Evolutionary conservation across 1,139 yeast species (phyloP).

Genomic region (Lodderomyces margitis): DNA sequence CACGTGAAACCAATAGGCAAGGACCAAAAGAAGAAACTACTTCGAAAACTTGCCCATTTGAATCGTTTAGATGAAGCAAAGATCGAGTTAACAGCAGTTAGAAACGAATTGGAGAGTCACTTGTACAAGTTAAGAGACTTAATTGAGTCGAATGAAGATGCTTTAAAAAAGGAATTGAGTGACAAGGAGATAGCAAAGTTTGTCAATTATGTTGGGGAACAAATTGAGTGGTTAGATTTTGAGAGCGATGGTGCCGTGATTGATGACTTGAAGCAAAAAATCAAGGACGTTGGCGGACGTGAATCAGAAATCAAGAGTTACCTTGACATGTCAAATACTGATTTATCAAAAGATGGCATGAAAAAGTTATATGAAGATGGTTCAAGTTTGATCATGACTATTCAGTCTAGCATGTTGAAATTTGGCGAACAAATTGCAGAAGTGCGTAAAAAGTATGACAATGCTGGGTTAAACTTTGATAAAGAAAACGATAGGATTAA

Average conservation of each 20-base stretch:
- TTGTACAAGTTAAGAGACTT: constrained; percentile 57
- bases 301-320: constrained; percentile 22
- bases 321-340: constrained; percentile 28
- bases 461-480: constrained; percentile 47
- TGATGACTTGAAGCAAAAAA: constrained; percentile 35
- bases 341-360: constrained; percentile 37
- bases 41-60: constrained; percentile 30
- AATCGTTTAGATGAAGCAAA: constrained; percentile 47
- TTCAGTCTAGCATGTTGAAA: constrained; percentile 45
- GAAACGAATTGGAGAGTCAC: constrained; percentile 56
- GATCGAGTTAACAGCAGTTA: constrained; percentile 44
- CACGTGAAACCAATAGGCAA: constrained; percentile 46
- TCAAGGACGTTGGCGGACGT: constrained; percentile 20
- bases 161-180: constrained; percentile 32
- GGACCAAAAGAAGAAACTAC: constrained; percentile 34
- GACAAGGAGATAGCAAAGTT: constrained; percentile 30
- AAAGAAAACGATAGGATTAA: constrained; percentile 46
- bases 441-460: constrained; percentile 40
- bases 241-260: constrained; percentile 59
- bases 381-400: constrained; percentile 31
- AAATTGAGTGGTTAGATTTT: constrained; percentile 77
- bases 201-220: constrained; percentile 37
- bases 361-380: constrained; percentile 42
- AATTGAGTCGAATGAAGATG: constrained; percentile 48
- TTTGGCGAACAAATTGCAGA: constrained; percentile 45